Conservation (phyloP, 371 early-diverging fungal species). For the Apophysomyces variabilis region DNA sequence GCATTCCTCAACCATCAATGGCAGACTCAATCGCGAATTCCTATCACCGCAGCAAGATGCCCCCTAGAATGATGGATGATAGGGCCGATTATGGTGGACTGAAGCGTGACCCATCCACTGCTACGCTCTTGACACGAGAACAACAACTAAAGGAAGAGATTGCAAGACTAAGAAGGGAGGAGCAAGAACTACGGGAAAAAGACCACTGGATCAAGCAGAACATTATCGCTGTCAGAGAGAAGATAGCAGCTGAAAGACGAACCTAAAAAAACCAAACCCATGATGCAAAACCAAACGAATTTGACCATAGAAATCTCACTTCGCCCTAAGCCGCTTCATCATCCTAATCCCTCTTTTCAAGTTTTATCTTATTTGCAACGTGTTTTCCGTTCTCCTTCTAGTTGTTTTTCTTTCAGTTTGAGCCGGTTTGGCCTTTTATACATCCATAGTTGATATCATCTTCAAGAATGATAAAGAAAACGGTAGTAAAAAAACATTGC, state of each 20-base stretch:
- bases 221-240: slow-evolving; percentile 48
- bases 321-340: not conserved
- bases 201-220: slow-evolving; percentile 50
- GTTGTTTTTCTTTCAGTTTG: not conserved
- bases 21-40: slow-evolving; percentile 46
- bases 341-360: not conserved
- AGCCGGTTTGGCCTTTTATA: not conserved
- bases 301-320: not conserved
- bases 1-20: slow-evolving; percentile 17
- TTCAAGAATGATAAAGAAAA: not conserved
- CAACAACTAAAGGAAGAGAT: slow-evolving; percentile 53
- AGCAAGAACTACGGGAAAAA: slow-evolving; percentile 47
- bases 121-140: slow-evolving; percentile 37
- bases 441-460: not conserved
- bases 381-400: not conserved
- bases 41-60: slow-evolving; percentile 56
- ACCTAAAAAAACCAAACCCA: not conserved
- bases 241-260: slow-evolving; percentile 23
- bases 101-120: slow-evolving; percentile 26
- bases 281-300: slow-evolving; percentile 4
- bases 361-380: not conserved
- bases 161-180: slow-evolving; percentile 45
- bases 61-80: slow-evolving; percentile 40
- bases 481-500: not conserved
- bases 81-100: slow-evolving; percentile 20